phyloP scores from a whole-genome alignment of 2,329 filamentous ascomycete species.

The Alternaria incomplexa region DNA sequence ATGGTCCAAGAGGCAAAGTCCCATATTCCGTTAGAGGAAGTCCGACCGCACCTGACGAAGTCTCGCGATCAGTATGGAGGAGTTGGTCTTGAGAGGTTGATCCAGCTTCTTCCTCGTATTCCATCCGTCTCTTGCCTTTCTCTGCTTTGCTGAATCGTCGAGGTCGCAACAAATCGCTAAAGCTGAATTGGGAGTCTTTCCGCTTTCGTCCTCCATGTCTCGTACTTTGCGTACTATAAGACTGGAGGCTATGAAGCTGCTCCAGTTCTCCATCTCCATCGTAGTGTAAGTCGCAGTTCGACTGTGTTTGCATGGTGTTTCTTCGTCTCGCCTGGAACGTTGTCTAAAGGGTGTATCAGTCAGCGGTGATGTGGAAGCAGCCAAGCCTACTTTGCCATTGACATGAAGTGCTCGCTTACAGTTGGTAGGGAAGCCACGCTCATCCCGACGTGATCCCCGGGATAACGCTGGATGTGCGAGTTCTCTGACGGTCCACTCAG shows the following conservation, averaged over 20 bases:
- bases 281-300: not conserved
- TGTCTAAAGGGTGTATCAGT: constrained; percentile 9
- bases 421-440: constrained; percentile 2
- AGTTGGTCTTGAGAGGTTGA: not conserved
- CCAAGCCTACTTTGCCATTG: constrained; percentile 8
- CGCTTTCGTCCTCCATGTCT: not conserved
- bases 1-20: not conserved
- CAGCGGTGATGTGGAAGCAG: constrained; percentile 9
- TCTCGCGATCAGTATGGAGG: not conserved
- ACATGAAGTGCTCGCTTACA: constrained; percentile 7
- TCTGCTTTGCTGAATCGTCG: constrained; percentile 3
- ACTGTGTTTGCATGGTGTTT: not conserved
- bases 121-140: constrained; percentile 7
- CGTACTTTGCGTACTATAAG: not conserved
- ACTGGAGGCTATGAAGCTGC: not conserved
- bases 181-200: constrained; percentile 7
- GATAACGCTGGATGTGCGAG: not conserved
- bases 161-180: constrained; percentile 1
- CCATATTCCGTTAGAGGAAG: not conserved
- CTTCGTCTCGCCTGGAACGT: not conserved
- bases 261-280: not conserved
- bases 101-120: not conserved
- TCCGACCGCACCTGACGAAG: not conserved
- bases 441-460: not conserved
- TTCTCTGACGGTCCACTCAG: not conserved